Percentiles rank a stretch among this genome's conserved stretches.
phyloP scores from a whole-genome alignment of 1,139 yeast species.

The Lodderomyces jiufengensis region DNA sequence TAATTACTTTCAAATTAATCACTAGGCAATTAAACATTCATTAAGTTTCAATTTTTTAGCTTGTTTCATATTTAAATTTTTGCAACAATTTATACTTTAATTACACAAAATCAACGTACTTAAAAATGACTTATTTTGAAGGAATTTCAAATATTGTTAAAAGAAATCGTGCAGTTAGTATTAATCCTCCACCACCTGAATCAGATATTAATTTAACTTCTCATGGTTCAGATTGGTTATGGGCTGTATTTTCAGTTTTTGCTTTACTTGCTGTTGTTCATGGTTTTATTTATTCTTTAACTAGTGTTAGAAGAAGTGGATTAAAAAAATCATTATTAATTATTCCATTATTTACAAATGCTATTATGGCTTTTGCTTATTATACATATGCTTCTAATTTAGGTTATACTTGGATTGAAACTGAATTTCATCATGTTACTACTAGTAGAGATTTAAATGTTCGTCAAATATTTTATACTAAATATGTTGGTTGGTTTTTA shows the following conservation, averaged over 20 bases:
- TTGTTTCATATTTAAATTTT: no score
- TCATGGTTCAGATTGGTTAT: constrained; percentile 68
- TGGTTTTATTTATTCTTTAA: constrained; percentile 35
- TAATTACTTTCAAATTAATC: no score
- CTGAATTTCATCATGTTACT: constrained; percentile 49
- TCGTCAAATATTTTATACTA: constrained; percentile 65
- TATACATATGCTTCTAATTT: constrained; percentile 65
- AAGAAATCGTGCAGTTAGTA: constrained; percentile 45
- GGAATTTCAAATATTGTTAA: constrained; percentile 7
- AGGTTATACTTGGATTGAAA: constrained; percentile 55
- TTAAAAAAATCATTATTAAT: constrained; percentile 42
- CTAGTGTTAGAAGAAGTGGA: constrained; percentile 31
- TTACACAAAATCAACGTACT: no score
- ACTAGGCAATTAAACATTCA: no score
- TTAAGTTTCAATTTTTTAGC: no score
- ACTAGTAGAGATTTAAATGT: constrained; percentile 36
- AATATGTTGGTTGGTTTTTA: constrained; percentile 67
- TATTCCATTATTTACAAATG: constrained; percentile 44
- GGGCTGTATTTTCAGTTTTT: constrained; percentile 60
- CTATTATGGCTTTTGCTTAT: constrained; percentile 49
- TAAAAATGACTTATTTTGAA: no score
- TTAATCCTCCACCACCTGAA: constrained; percentile 42
- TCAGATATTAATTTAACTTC: constrained; percentile 51
- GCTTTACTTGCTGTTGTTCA: constrained; percentile 41
- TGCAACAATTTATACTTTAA: no score